These are phyloP conservation scores for Xylaria sp. DNA, from an alignment of 2,329 filamentous ascomycete genomes.

Conservation along the genomic window DNA sequence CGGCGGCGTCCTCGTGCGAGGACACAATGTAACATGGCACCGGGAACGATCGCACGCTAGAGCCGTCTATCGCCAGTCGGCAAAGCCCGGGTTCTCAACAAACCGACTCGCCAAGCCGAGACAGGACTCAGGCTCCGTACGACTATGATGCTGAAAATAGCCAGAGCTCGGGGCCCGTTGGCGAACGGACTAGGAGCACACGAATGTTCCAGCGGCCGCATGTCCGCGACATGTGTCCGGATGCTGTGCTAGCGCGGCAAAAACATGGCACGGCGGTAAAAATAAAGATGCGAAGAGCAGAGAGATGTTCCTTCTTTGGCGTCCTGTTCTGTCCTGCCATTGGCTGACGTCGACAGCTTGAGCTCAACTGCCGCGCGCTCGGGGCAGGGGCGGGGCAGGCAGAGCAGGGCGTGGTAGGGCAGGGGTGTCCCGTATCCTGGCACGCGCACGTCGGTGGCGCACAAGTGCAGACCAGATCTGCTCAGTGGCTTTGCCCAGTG, in stretches of 20 bases:
- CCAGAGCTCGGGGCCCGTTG: too few species aligned
- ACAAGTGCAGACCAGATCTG: too few species aligned
- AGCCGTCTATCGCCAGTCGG: background rate
- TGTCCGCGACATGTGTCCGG: background rate
- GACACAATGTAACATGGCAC: conserved; percentile 12
- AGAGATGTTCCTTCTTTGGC: background rate
- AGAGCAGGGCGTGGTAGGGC: too few species aligned
- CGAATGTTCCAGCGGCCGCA: background rate
- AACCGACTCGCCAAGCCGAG: background rate
- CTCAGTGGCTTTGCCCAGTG: too few species aligned
- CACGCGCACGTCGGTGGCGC: too few species aligned
- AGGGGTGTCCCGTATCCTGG: too few species aligned
- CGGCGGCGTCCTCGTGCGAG: conserved; percentile 1
- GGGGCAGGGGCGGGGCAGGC: background rate
- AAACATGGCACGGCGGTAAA: conserved; percentile 1
- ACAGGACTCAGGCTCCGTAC: background rate
- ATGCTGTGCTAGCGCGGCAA: conserved; percentile 8
- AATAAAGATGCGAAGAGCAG: background rate
- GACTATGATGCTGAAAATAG: conserved; percentile 2
- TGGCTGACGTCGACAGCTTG: background rate
- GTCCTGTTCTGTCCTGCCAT: background rate
- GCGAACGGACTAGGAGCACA: background rate
- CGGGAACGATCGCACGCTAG: background rate
- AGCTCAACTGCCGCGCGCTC: conserved; percentile 18
- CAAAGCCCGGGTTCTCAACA: background rate